These are phyloP conservation scores for Colletotrichum australisinense DNA, from an alignment of 2,329 filamentous ascomycete genomes.

Conservation along the genomic window DNA sequence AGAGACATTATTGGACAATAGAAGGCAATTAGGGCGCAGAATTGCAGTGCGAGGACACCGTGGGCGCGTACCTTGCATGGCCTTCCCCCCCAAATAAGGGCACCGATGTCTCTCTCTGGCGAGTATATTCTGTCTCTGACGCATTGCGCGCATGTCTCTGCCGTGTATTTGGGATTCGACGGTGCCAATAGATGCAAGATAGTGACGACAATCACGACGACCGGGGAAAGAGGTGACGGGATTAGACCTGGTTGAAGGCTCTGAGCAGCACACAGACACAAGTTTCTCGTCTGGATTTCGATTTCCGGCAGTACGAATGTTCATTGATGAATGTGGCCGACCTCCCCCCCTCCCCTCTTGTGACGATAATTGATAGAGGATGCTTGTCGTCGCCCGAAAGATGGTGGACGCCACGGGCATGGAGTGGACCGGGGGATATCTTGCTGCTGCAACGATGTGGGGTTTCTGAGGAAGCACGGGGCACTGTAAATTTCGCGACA, in stretches of 20 bases:
- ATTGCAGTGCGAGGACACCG: not conserved
- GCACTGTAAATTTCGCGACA: constrained; percentile 20
- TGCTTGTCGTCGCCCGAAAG: not conserved
- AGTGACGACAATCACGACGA: not conserved
- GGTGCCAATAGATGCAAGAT: constrained; percentile 9
- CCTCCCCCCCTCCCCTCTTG: constrained; percentile 3
- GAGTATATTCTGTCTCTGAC: not conserved
- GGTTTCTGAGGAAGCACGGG: constrained; percentile 23
- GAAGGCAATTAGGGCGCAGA: not conserved
- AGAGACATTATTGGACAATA: constrained; percentile 15
- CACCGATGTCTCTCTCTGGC: constrained; percentile 11
- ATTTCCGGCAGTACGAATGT: not conserved
- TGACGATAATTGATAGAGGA: constrained; percentile 4
- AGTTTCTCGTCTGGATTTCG: not conserved
- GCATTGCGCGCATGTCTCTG: constrained; percentile 13
- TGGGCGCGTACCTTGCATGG: constrained; percentile 13
- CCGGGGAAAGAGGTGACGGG: not conserved
- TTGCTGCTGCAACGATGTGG: constrained; percentile 24
- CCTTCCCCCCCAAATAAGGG: not conserved
- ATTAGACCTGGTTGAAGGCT: not conserved
- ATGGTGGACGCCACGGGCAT: constrained; percentile 8
- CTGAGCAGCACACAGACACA: constrained; percentile 12
- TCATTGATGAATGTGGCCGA: constrained; percentile 12
- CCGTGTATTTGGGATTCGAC: not conserved
- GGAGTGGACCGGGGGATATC: constrained; percentile 10